phyloP scores from a whole-genome alignment of 192 early-diverging fungal species.

The Coemansia sp. region DNA sequence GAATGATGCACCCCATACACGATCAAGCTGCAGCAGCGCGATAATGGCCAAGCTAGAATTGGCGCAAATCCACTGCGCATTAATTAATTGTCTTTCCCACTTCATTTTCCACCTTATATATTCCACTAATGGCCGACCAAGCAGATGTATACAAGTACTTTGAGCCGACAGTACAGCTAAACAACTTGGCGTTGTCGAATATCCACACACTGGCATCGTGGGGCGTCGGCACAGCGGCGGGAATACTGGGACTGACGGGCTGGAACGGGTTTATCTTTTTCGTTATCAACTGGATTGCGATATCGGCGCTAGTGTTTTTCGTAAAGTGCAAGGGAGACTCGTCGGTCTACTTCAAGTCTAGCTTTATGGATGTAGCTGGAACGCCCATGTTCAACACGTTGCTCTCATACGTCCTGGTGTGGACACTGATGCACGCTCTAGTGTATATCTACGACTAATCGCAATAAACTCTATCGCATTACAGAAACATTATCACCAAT shows the following conservation, averaged over 20 bases:
- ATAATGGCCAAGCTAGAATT: neutral
- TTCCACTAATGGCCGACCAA: slow-evolving; percentile 26
- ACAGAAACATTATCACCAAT: neutral
- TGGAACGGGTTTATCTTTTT: slow-evolving; percentile 87
- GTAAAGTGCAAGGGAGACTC: slow-evolving; percentile 63
- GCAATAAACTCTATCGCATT: neutral
- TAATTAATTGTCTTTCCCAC: neutral
- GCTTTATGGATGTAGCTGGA: slow-evolving; percentile 46
- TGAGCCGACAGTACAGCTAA: slow-evolving; percentile 53
- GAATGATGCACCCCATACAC: neutral
- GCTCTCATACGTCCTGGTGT: slow-evolving; percentile 51
- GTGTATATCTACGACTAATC: slow-evolving; percentile 52
- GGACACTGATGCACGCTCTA: slow-evolving; percentile 52
- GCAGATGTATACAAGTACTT: slow-evolving; percentile 52
- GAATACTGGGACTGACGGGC: slow-evolving; percentile 84
- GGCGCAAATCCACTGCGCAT: neutral
- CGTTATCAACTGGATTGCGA: slow-evolving; percentile 61
- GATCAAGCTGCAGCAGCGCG: neutral
- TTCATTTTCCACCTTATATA: neutral
- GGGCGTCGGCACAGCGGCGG: slow-evolving; percentile 78
- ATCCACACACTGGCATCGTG: slow-evolving; percentile 53
- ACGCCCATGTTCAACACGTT: slow-evolving; percentile 47
- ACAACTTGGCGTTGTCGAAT: slow-evolving; percentile 50
- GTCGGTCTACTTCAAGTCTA: slow-evolving; percentile 59
- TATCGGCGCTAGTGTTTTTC: slow-evolving; percentile 60